phyloP scores from a whole-genome alignment of 2,329 filamentous ascomycete genomes.

The Neofusicoccum sp. region DNA sequence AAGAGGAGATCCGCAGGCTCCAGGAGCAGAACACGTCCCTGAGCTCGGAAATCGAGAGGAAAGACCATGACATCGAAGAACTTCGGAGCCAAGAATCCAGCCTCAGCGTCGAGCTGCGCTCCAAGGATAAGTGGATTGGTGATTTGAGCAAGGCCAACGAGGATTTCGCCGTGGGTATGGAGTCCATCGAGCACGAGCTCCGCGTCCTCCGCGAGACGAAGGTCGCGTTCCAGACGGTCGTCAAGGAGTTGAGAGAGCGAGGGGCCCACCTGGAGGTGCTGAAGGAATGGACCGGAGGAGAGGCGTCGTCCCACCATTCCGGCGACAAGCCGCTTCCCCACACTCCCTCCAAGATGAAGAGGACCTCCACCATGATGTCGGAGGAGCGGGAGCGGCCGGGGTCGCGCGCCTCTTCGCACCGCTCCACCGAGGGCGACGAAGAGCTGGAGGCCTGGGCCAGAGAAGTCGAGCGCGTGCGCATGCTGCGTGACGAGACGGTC shows the following conservation, averaged over 20 bases:
- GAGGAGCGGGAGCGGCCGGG: neutral
- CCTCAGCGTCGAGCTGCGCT: constrained; percentile 26
- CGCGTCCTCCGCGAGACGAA: constrained; percentile 31
- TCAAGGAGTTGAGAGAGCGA: constrained; percentile 32
- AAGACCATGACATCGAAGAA: constrained; percentile 26
- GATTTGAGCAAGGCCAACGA: constrained; percentile 28
- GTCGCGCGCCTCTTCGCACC: neutral
- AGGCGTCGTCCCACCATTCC: neutral
- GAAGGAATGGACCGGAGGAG: constrained; percentile 25
- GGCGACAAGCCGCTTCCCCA: constrained; percentile 2
- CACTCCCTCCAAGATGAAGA: neutral
- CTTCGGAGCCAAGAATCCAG: constrained; percentile 27
- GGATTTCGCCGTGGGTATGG: constrained; percentile 27
- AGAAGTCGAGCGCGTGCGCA: constrained; percentile 35
- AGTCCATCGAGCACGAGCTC: constrained; percentile 32
- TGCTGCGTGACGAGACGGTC: constrained; percentile 33
- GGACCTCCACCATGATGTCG: constrained; percentile 3
- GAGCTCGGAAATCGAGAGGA: constrained; percentile 30
- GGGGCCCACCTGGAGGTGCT: constrained; percentile 26
- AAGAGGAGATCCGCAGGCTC: constrained; percentile 22
- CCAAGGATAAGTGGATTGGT: constrained; percentile 29
- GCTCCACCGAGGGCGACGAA: constrained; percentile 21
- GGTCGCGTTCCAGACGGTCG: constrained; percentile 30
- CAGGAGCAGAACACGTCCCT: constrained; percentile 20
- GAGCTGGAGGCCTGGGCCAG: constrained; percentile 30